These are phyloP conservation scores for Pigoraptor vietnamica DNA, from an alignment of 78 protist species.

Conservation along the genomic window DNA sequence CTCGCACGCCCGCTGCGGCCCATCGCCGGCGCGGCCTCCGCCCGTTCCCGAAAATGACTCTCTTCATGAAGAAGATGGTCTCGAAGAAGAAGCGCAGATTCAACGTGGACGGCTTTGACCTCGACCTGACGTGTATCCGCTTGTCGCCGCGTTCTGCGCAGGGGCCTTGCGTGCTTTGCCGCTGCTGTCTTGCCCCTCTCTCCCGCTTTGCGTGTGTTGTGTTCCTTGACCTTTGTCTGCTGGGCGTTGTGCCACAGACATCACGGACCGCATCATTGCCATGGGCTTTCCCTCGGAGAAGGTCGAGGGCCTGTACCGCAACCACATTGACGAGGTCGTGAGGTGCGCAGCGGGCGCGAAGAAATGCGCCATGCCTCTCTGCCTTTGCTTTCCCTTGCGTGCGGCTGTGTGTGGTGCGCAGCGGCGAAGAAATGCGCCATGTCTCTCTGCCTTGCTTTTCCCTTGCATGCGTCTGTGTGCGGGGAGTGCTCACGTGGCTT, in stretches of 20 bases:
- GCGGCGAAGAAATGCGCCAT: too few relatives aligned
- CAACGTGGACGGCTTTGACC: constrained; percentile 50
- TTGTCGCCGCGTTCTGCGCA: neutral
- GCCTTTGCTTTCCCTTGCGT: too few relatives aligned
- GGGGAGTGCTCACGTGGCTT: neutral
- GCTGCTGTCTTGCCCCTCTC: too few relatives aligned
- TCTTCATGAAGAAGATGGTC: constrained; percentile 21
- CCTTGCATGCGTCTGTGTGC: neutral
- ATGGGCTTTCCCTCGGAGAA: constrained; percentile 45
- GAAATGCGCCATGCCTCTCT: too few relatives aligned
- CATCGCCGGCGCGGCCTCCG: too few relatives aligned
- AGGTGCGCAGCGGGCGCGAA: neutral
- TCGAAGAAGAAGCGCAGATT: constrained; percentile 65
- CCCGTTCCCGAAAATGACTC: constrained; percentile 3
- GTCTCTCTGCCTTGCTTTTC: neutral
- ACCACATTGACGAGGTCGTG: constrained; percentile 19
- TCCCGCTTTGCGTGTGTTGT: neutral
- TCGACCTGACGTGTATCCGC: constrained; percentile 54
- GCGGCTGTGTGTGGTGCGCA: too few relatives aligned
- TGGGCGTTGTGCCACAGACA: constrained; percentile 2
- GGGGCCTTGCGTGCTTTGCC: neutral
- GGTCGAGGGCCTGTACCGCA: constrained; percentile 44
- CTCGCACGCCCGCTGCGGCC: too few relatives aligned
- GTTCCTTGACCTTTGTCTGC: neutral
- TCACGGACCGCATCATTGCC: constrained; percentile 32